Percentiles rank a stretch among this genome's conserved stretches.
Evolutionary conservation across 2,329 filamentous ascomycete species (phyloP).

Genomic region (Trichoderma cornu-damae): DNA sequence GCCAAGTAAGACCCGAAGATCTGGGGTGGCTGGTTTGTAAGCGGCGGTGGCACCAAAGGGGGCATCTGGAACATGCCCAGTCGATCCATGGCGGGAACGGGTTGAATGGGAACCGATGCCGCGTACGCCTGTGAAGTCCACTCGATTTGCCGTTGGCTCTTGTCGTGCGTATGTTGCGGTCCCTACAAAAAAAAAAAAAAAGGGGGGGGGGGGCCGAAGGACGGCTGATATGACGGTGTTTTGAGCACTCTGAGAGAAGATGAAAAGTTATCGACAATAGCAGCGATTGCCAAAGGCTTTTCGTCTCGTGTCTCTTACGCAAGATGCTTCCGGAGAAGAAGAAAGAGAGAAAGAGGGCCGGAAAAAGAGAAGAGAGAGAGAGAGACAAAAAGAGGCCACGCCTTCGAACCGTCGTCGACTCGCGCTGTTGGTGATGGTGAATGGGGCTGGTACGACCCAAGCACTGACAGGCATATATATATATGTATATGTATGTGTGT

Average conservation of each 20-base stretch:
- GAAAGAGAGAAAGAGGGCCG: neutral
- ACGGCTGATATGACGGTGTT: neutral
- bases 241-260: neutral
- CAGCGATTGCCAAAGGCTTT: neutral
- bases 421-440: neutral
- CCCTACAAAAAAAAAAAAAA: no score
- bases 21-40: constrained; percentile 63
- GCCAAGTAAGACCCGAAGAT: constrained; percentile 60
- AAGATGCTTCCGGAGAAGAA: neutral
- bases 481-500: no score
- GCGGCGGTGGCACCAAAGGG: constrained; percentile 48
- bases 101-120: neutral
- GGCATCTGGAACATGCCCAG: constrained; percentile 54
- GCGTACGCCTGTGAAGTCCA: neutral
- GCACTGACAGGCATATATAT: neutral
- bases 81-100: constrained; percentile 36
- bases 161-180: neutral
- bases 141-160: neutral
- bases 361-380: no score
- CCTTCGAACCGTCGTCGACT: neutral
- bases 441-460: neutral
- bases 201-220: neutral
- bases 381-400: neutral
- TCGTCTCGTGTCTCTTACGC: neutral
- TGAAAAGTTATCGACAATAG: neutral